Evolutionary conservation across 306 rosid species (phyloP), one percentile per base, ranked within the genome.

Genomic region (Bauhinia variegata): DNA sequence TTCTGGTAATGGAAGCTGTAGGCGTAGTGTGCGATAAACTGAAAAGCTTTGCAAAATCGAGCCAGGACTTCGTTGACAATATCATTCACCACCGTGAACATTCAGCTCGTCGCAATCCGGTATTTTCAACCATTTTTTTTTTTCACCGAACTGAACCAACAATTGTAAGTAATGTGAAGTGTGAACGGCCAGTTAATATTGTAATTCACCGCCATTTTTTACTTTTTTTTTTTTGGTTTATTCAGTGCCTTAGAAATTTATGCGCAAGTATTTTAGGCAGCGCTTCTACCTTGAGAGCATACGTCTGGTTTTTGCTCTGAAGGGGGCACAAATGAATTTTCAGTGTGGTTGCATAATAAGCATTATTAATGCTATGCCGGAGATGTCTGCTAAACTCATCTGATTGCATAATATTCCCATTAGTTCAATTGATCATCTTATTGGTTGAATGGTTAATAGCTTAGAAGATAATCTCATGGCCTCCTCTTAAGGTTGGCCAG

Each of bases 41-140:
- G 18, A 79, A 74, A 71, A 81, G 66, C 42, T 73, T 86, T 16
- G 83, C 78, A 1, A 80, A 80, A 66, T 88, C 87, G 54, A 63
- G 85, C 74, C 91, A 83, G 2, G 78, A 79, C 53, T 74, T 83
- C 44, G 42, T 91, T 6, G 80, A 77, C 44, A 43, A 54, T 60
- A 61, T 88, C 71, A 30, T 86, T 61, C 80, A 60, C 54, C 70
- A 73, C 34, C 84, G 70, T 3, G 67, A 60, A 13, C 37, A 36
- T 8, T 74, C 89, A 12, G 37, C 73, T 46, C 83, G 76, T 19
- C 86, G 91, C 47, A 76, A 77, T 76, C 95, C 96, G 80, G 97
- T 91, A 86, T 54, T 43, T 44, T 60, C 3, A 33, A 11, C 49
- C 14, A 0, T 4, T 50, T 4, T 31, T 31, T 55, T 23, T 44